Evolutionary conservation across 768 basidiomycete genomes (phyloP).

Genomic region (Vararia minispora): DNA sequence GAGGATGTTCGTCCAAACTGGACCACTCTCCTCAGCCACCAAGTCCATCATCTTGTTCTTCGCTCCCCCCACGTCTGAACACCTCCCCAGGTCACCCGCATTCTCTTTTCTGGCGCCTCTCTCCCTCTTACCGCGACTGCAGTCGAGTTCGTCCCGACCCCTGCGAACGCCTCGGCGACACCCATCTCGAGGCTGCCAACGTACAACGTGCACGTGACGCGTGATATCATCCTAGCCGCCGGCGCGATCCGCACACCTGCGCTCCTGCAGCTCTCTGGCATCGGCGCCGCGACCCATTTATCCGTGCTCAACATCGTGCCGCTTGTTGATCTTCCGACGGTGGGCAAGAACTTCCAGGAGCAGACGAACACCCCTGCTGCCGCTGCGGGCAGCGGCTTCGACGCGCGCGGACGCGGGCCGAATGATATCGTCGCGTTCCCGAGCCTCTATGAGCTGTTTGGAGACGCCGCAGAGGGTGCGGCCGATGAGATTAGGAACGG

Average conservation of each 20-base stretch:
- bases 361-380: slow-evolving; percentile 32
- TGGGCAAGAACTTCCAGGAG: slow-evolving; percentile 19
- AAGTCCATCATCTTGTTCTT: slow-evolving; percentile 35
- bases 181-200: no score
- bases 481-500: no score
- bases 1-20: slow-evolving; percentile 35
- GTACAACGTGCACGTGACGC: slow-evolving; percentile 8
- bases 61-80: no score
- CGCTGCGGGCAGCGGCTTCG: slow-evolving; percentile 16
- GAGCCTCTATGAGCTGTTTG: slow-evolving; percentile 38
- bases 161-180: no score
- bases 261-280: slow-evolving; percentile 19
- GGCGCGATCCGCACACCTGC: slow-evolving; percentile 16
- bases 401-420: background rate
- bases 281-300: slow-evolving; percentile 16
- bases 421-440: slow-evolving; percentile 39
- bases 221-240: slow-evolving; percentile 17
- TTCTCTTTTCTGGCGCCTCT: no score
- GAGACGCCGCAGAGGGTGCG: slow-evolving; percentile 13
- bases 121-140: no score
- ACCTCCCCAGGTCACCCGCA: no score
- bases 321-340: slow-evolving; percentile 16
- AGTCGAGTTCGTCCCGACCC: no score
- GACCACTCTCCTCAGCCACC: slow-evolving; percentile 28
- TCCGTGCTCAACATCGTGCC: slow-evolving; percentile 10